Evolutionary conservation across 345 rosid species (phyloP).

Genomic region (Murraya koenigii): DNA sequence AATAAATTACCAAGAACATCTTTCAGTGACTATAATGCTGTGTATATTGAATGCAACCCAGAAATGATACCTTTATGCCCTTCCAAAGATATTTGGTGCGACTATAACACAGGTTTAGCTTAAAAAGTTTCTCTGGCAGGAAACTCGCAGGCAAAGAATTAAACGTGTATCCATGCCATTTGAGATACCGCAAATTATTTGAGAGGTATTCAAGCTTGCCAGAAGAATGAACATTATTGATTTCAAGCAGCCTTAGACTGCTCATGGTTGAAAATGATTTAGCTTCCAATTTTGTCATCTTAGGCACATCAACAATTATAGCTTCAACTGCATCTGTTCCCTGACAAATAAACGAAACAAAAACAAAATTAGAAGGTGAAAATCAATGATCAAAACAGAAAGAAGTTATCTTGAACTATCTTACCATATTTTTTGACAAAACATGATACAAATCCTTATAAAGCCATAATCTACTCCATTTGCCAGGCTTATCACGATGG

Average conservation of each 20-base stretch:
- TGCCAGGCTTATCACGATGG: no score
- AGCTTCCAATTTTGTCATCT: neutral
- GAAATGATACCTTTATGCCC: neutral
- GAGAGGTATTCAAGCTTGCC: neutral
- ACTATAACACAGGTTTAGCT: neutral
- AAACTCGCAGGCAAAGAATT: neutral
- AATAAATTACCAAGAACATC: no score
- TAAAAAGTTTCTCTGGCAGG: neutral
- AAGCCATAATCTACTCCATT: no score
- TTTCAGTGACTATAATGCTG: rapidly evolving
- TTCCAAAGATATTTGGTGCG: neutral
- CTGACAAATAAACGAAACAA: neutral
- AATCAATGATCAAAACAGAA: no score
- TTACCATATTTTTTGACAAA: no score
- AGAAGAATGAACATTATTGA: neutral
- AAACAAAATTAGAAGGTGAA: no score
- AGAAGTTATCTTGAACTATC: no score
- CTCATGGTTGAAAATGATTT: neutral
- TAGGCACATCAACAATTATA: neutral
- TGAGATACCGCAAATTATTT: neutral
- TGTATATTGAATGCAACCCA: neutral
- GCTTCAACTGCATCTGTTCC: neutral
- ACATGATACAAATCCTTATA: no score
- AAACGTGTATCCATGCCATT: neutral
- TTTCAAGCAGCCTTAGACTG: neutral